phyloP scores from a whole-genome alignment of 768 basidiomycete species.

The Multifurca ochricompacta region DNA sequence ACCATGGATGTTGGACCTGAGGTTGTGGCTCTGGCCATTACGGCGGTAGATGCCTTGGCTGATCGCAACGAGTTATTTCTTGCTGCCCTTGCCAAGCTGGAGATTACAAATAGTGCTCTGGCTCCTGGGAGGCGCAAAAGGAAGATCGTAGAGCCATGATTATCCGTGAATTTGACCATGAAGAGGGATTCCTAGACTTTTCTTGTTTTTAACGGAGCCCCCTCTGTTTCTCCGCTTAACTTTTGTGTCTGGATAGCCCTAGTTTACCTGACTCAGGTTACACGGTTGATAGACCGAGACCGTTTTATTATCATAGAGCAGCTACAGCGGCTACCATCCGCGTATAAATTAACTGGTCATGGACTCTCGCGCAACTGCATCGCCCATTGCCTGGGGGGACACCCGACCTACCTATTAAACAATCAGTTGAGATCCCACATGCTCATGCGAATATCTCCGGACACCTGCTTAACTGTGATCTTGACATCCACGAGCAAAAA shows the following conservation, averaged over 20 bases:
- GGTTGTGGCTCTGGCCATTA: neutral
- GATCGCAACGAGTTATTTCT: neutral
- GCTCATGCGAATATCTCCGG: no score
- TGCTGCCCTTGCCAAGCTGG: conserved; percentile 24
- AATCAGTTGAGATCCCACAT: no score
- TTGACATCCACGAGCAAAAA: no score
- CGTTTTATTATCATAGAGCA: no score
- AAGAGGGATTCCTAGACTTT: conserved; percentile 74
- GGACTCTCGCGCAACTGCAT: no score
- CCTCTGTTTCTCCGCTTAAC: neutral
- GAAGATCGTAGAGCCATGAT: conserved; percentile 80
- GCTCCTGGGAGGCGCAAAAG: conserved; percentile 31
- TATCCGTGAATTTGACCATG: conserved; percentile 65
- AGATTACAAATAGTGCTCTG: conserved; percentile 10
- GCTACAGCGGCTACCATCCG: no score
- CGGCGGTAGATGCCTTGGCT: neutral
- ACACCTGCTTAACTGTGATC: no score
- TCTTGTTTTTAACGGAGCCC: conserved; percentile 38
- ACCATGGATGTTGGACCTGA: neutral
- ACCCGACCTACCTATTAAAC: no score
- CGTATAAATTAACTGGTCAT: no score
- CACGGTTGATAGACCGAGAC: no score
- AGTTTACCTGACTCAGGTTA: neutral
- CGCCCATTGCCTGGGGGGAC: no score
- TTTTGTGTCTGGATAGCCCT: neutral